Conservation (phyloP, 371 early-diverging fungal genomes). For the Rhizopus arrhizus region DNA sequence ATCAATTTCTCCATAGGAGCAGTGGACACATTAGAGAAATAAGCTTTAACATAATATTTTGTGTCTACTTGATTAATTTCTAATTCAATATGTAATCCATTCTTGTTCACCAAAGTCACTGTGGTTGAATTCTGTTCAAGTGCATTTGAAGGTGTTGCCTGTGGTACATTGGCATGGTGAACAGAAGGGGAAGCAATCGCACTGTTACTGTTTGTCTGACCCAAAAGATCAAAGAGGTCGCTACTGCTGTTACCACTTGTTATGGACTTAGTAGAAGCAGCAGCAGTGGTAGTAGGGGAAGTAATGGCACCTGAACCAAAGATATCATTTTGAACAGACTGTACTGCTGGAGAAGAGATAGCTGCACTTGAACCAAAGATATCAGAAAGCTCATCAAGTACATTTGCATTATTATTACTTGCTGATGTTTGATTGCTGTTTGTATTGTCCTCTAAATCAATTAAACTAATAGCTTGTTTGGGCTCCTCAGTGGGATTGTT, state of each 20-base stretch:
- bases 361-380: conserved; percentile 40
- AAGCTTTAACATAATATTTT: conserved; percentile 34
- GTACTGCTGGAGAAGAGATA: conserved; percentile 23
- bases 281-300: conserved; percentile 13
- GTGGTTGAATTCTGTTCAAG: conserved; percentile 15
- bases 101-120: conserved; percentile 45
- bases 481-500: conserved; percentile 24
- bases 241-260: not conserved
- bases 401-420: conserved; percentile 17
- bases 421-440: conserved; percentile 9
- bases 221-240: conserved; percentile 31
- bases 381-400: conserved; percentile 40
- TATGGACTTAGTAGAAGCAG: not conserved
- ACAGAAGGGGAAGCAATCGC: conserved; percentile 17
- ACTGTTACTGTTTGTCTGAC: conserved; percentile 8
- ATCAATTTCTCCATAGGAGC: conserved; percentile 58
- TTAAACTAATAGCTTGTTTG: conserved; percentile 55
- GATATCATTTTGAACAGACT: conserved; percentile 12
- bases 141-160: not conserved
- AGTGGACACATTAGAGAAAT: conserved; percentile 54
- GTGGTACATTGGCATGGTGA: conserved; percentile 3
- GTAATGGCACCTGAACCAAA: not conserved
- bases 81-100: conserved; percentile 41
- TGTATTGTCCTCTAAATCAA: conserved; percentile 64
- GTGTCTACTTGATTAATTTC: conserved; percentile 24